Conservation (phyloP, 2,329 filamentous ascomycete species). For the Magnaporthales sp. region DNA sequence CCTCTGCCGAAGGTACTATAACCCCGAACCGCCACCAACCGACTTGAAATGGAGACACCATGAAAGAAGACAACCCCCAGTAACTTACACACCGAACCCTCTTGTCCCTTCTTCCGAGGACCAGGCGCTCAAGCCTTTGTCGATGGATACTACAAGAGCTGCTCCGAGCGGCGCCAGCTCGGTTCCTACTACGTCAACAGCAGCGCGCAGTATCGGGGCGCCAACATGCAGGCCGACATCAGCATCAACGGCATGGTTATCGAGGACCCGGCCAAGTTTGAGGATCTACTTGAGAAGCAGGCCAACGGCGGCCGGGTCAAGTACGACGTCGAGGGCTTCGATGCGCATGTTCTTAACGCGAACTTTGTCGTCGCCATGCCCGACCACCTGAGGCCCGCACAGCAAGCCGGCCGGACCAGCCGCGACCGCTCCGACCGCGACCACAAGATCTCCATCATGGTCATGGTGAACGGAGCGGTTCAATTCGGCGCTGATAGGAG, state of each 20-base stretch:
- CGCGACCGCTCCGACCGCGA: slow-evolving; percentile 25
- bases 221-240: slow-evolving; percentile 54
- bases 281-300: slow-evolving; percentile 59
- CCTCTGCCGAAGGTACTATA: slow-evolving; percentile 34
- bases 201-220: slow-evolving; percentile 38
- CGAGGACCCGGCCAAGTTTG: slow-evolving; percentile 51
- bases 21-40: not conserved
- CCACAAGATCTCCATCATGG: slow-evolving; percentile 59
- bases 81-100: slow-evolving; percentile 8
- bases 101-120: not conserved
- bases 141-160: slow-evolving; percentile 65
- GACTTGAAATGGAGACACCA: not conserved
- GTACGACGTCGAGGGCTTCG: slow-evolving; percentile 69
- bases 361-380: slow-evolving; percentile 51
- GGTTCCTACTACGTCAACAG: slow-evolving; percentile 62
- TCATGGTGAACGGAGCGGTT: slow-evolving; percentile 67
- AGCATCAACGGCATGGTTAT: slow-evolving; percentile 67
- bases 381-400: slow-evolving; percentile 27
- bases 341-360: slow-evolving; percentile 70
- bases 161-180: slow-evolving; percentile 54
- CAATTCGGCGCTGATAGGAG: slow-evolving; percentile 57
- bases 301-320: slow-evolving; percentile 27
- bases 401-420: slow-evolving; percentile 3
- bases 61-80: not conserved
- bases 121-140: slow-evolving; percentile 64